Evolutionary conservation across 345 rosid species (phyloP), one percentile per base, ranked within the genome.

Genomic region (Atalantia buxifolia): DNA sequence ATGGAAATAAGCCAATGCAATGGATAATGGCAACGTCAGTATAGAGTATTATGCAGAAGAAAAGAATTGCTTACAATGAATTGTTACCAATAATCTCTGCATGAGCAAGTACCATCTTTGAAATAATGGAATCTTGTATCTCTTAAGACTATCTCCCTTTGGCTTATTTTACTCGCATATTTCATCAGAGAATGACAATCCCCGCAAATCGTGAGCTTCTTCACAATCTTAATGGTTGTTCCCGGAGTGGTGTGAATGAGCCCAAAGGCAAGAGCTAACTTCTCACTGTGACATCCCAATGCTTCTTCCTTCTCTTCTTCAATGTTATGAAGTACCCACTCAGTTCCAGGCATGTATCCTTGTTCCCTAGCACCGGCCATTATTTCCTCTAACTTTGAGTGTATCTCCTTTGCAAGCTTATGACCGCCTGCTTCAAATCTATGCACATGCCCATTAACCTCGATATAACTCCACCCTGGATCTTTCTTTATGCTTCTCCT

Each of bases 181-280:
- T 91, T 91, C 89, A 91, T 86, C 22, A 91, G 36, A 74, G 88
- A 85, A 84, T 91, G 95, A 59, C 95, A 91, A 79, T 91, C 93
- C 57, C 93, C 91, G 57, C 95, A 90, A 57, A 88, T 78, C 69
- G 88, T 83, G 63, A 87, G 86, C 86, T 87, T 87, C 84, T 88
- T 87, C 79, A 87, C 86, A 16, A 91, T 91, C 79, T 91, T 89
- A 71, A 91, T 83, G 40, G 79, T 69, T 50, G 69, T 78, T 38
- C 85, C 84, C 6, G 88, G 85, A 74, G 78, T 35, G 59, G 87
- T 85, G 53, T 70, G 75, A 35, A 90, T 85, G 68, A 91, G 62
- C 40, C 88, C 93, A 78, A 90, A 89, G 30, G 92, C 76, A 71
- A 91, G 88, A 19, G 95, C 93, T 78, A 91, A 77, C 82, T 88